Percentiles rank a stretch among this genome's conserved stretches.
Conservation (phyloP, 176 grass and related monocot species). For the Stipa capillata region DNA sequence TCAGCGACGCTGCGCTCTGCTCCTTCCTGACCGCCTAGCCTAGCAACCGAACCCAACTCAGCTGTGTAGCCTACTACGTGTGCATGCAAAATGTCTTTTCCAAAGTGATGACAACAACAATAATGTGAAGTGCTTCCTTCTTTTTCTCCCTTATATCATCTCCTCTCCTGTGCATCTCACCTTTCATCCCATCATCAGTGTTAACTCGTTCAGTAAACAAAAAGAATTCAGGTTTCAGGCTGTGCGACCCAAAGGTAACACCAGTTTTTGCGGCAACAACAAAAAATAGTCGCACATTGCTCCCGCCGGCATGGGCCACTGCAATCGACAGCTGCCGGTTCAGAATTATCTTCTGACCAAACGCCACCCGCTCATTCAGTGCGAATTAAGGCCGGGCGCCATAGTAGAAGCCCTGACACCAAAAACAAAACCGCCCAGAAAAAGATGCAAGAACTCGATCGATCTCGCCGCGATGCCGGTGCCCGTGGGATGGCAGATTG, state of each 20-base stretch:
- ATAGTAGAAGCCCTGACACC: background rate
- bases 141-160: background rate
- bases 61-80: slow-evolving; percentile 1
- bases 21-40: background rate
- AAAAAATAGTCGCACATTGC: no score
- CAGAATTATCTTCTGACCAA: background rate
- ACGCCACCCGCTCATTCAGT: slow-evolving; percentile 3
- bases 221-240: background rate
- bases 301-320: background rate
- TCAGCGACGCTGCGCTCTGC: slow-evolving; percentile 34
- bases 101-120: slow-evolving; percentile 10
- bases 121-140: slow-evolving; percentile 23
- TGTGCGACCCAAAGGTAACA: background rate
- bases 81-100: slow-evolving; percentile 12
- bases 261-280: no score
- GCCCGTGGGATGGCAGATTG: background rate
- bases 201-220: background rate
- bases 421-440: background rate
- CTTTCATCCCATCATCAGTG: background rate
- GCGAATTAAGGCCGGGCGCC: background rate
- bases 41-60: background rate
- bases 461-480: background rate
- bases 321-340: background rate
- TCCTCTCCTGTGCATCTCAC: background rate
- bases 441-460: background rate